phyloP scores from a whole-genome alignment of 2,329 filamentous ascomycete species.

The Aspergillus amoenus region DNA sequence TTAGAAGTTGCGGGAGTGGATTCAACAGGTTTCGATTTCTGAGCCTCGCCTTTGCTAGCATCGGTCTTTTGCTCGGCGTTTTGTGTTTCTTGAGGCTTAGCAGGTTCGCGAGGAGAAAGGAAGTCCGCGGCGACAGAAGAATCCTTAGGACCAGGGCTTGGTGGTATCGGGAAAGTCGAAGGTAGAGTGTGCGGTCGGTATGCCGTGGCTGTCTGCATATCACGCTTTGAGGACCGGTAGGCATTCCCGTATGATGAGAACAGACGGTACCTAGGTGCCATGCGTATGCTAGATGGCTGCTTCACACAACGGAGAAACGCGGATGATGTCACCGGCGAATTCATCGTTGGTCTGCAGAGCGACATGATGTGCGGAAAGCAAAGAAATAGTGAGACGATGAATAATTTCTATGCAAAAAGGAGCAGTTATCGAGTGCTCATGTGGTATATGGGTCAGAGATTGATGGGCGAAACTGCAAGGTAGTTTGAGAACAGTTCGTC shows the following conservation, averaged over 20 bases:
- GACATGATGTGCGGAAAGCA: slow-evolving; percentile 34
- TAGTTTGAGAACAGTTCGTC: slow-evolving; percentile 11
- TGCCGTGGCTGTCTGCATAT: slow-evolving; percentile 65
- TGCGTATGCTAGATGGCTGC: slow-evolving; percentile 39
- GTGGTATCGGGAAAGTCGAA: slow-evolving; percentile 55
- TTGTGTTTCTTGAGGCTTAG: slow-evolving; percentile 38
- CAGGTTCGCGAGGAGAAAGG: slow-evolving; percentile 49
- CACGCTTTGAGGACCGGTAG: slow-evolving; percentile 55
- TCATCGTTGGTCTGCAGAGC: slow-evolving; percentile 35
- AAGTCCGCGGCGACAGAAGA: slow-evolving; percentile 59
- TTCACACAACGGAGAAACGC: slow-evolving; percentile 39
- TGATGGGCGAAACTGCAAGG: slow-evolving; percentile 11
- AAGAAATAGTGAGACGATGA: neutral
- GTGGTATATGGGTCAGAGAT: slow-evolving; percentile 9
- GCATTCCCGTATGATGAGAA: slow-evolving; percentile 49
- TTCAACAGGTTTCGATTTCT: slow-evolving; percentile 59
- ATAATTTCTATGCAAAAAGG: slow-evolving; percentile 18
- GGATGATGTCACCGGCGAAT: slow-evolving; percentile 49
- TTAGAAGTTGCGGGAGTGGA: slow-evolving; percentile 38
- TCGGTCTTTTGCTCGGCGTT: slow-evolving; percentile 41
- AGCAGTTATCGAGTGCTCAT: slow-evolving; percentile 3
- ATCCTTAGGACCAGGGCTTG: slow-evolving; percentile 59
- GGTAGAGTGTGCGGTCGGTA: slow-evolving; percentile 62
- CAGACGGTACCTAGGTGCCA: slow-evolving; percentile 42
- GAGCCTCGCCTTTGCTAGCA: slow-evolving; percentile 63